Evolutionary conservation across 73 alveolate species (phyloP).

Genomic region (Diophrys appendiculata): DNA sequence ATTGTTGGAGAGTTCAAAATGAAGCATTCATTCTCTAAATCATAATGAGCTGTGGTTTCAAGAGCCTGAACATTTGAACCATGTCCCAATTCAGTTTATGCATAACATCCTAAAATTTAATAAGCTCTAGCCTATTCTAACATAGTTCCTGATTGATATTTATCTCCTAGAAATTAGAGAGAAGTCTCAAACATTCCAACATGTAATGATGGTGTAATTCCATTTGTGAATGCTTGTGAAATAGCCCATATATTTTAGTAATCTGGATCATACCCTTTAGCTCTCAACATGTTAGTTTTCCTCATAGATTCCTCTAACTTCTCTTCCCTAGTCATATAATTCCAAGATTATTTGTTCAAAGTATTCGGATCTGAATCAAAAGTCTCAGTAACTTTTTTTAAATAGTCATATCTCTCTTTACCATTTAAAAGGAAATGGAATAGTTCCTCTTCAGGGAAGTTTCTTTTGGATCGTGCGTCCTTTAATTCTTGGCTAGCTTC

Average conservation of each 20-base stretch:
- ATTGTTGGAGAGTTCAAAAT: constrained; percentile 74
- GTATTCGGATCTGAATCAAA: too few species aligned
- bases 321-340: too few species aligned
- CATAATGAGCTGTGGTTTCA: constrained; percentile 81
- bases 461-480: too few species aligned
- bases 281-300: too few species aligned
- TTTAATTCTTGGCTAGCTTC: too few species aligned
- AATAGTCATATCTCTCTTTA: too few species aligned
- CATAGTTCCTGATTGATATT: constrained; percentile 4
- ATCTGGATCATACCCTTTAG: not conserved
- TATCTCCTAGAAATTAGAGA: constrained; percentile 3
- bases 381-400: too few species aligned
- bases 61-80: constrained; percentile 82
- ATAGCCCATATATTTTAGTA: not conserved
- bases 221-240: not conserved
- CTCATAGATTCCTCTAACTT: too few species aligned
- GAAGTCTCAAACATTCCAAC: constrained; percentile 16
- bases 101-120: constrained; percentile 77
- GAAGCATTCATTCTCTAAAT: constrained; percentile 68
- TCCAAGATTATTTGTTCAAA: too few species aligned
- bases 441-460: too few species aligned
- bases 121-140: constrained; percentile 24
- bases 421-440: too few species aligned
- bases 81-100: constrained; percentile 87
- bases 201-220: not conserved